Evolutionary conservation across 2,329 filamentous ascomycete species (phyloP).

Genomic region (Calycina herbarum): DNA sequence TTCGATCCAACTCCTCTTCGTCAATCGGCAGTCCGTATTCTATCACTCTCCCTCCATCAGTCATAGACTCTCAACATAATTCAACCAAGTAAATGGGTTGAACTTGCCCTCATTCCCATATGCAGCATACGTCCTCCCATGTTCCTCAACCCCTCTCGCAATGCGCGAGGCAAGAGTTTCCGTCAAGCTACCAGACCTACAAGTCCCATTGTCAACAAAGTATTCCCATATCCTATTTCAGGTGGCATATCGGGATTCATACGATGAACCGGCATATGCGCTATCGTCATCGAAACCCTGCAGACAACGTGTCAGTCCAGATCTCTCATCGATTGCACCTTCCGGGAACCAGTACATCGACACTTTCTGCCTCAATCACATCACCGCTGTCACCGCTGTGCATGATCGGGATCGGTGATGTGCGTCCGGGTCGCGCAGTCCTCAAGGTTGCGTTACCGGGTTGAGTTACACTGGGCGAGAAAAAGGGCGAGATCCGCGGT

Average conservation of each 20-base stretch:
- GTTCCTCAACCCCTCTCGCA: conserved; percentile 26
- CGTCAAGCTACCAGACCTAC: conserved; percentile 24
- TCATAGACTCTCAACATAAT: background rate
- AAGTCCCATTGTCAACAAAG: background rate
- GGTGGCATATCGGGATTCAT: background rate
- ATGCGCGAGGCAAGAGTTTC: conserved; percentile 28
- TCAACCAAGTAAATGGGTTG: background rate
- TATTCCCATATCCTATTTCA: background rate
- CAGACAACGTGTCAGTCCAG: background rate
- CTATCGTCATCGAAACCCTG: conserved; percentile 25
- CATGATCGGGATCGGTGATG: background rate
- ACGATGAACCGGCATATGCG: conserved; percentile 26
- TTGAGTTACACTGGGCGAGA: background rate
- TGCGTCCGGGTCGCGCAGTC: background rate
- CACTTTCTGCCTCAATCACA: conserved; percentile 13
- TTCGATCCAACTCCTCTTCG: conserved; percentile 43
- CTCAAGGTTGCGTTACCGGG: background rate
- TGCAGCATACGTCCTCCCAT: conserved; percentile 33
- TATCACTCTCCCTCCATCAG: conserved; percentile 17
- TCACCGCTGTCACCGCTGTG: background rate
- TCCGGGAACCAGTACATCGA: conserved; percentile 5
- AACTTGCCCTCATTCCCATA: conserved; percentile 29
- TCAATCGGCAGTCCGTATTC: conserved; percentile 46
- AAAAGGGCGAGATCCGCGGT: background rate
- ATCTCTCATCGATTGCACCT: background rate